Evolutionary conservation across 1,139 yeast species (phyloP).

Genomic region (Debaryomyces sp.): DNA sequence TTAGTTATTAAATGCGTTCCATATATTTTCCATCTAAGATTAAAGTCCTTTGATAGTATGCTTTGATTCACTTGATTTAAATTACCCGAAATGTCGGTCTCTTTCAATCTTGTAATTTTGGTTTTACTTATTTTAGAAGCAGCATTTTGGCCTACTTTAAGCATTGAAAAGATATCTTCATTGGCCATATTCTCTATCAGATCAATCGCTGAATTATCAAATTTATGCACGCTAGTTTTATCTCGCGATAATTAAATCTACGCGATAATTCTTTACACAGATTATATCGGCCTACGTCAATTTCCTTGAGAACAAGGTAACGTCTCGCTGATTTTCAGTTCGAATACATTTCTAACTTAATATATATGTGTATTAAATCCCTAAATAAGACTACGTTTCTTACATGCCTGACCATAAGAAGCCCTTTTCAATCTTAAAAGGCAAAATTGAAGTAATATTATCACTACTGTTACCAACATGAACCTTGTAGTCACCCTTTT

Average conservation of each 20-base stretch:
- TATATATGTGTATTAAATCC: background rate
- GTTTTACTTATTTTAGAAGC: conserved; percentile 4
- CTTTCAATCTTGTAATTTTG: background rate
- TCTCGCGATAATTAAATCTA: no score
- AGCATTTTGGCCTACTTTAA: conserved; percentile 5
- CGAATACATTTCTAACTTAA: background rate
- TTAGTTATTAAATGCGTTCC: conserved; percentile 41
- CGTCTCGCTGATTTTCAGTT: background rate
- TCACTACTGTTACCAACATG: conserved; percentile 45
- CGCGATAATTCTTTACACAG: no score
- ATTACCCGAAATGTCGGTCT: background rate
- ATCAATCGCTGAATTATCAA: background rate
- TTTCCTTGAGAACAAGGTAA: no score
- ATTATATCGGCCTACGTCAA: no score
- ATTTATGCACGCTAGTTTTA: background rate
- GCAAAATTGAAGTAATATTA: conserved; percentile 39
- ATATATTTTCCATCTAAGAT: conserved; percentile 27
- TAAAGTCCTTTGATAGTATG: conserved; percentile 1
- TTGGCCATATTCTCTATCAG: conserved; percentile 4
- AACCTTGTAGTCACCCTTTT: conserved; percentile 52
- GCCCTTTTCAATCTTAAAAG: conserved; percentile 29
- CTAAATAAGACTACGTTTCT: background rate
- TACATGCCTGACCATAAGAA: conserved; percentile 23
- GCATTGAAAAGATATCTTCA: conserved; percentile 13
- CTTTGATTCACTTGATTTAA: background rate